A percentile compares a stretch with the other conserved stretches of the same genome.
Evolutionary conservation across 441 rosid species (phyloP).

Genomic region (Aquilaria agallochum): DNA sequence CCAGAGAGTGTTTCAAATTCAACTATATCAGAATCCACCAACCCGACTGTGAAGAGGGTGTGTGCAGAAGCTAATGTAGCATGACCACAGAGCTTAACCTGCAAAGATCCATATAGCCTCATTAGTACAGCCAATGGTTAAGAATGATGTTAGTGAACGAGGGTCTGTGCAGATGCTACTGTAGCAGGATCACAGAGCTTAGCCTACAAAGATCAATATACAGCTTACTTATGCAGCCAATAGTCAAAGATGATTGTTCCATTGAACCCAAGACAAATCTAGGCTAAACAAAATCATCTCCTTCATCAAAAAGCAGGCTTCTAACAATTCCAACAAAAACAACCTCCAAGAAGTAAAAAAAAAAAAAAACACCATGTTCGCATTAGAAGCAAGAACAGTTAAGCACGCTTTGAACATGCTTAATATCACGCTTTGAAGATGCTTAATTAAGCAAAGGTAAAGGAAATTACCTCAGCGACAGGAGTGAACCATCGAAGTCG

Average conservation of each 20-base stretch:
- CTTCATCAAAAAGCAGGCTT: too few species aligned
- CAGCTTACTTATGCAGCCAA: too few species aligned
- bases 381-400: too few species aligned
- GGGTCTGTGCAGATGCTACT: slow-evolving; percentile 69
- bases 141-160: slow-evolving; percentile 29
- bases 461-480: slow-evolving; percentile 41
- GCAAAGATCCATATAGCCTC: not conserved
- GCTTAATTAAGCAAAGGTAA: not conserved
- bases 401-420: too few species aligned
- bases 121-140: too few species aligned
- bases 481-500: slow-evolving; percentile 84
- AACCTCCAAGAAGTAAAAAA: not conserved
- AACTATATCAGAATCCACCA: slow-evolving; percentile 44
- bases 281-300: too few species aligned
- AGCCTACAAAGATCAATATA: slow-evolving; percentile 30
- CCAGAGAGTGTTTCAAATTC: slow-evolving; percentile 77
- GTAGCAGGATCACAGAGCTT: slow-evolving; percentile 82
- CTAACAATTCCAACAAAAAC: not conserved
- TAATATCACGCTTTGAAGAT: too few species aligned
- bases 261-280: too few species aligned
- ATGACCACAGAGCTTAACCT: slow-evolving; percentile 79
- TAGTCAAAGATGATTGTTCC: too few species aligned
- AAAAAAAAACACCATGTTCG: too few species aligned
- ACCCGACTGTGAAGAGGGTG: slow-evolving; percentile 45
- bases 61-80: slow-evolving; percentile 86